phyloP scores from a whole-genome alignment of 1,139 yeast genomes.

The Suhomyces chickasaworum region DNA sequence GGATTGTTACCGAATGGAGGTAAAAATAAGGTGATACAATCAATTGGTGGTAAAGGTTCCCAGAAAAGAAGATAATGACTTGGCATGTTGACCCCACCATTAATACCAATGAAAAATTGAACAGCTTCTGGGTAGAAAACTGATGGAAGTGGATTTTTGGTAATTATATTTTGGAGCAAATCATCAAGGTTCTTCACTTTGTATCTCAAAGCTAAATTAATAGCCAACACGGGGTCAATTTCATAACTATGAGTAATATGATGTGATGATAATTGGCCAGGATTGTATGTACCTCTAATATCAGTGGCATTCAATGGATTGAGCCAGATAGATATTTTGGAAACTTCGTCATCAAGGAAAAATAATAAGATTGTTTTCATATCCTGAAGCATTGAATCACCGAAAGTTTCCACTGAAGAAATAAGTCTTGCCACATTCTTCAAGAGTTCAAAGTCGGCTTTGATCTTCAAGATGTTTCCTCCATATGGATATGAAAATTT shows the following conservation, averaged over 20 bases:
- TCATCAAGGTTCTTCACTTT: conserved; percentile 45
- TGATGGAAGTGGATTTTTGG: conserved; percentile 62
- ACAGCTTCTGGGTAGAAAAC: conserved; percentile 66
- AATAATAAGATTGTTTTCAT: conserved; percentile 56
- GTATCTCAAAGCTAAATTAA: conserved; percentile 66
- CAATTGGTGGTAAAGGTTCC: conserved; percentile 80
- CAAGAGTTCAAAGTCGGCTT: conserved; percentile 66
- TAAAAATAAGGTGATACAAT: conserved; percentile 79
- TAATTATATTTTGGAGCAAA: conserved; percentile 49
- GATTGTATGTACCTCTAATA: conserved; percentile 38
- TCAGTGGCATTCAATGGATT: conserved; percentile 60
- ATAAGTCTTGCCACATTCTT: conserved; percentile 49
- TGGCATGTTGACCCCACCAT: conserved; percentile 43
- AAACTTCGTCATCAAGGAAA: conserved; percentile 76
- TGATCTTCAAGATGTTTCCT: conserved; percentile 69
- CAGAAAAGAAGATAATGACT: conserved; percentile 62
- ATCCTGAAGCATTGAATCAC: conserved; percentile 31
- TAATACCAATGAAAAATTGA: conserved; percentile 52
- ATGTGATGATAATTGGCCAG: conserved; percentile 35
- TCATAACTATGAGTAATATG: conserved; percentile 58
- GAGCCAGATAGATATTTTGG: conserved; percentile 76
- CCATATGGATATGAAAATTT: conserved; percentile 80
- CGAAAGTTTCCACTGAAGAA: conserved; percentile 27
- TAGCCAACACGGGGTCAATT: conserved; percentile 73
- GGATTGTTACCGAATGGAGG: conserved; percentile 75